Evolutionary conservation across 495 filamentous ascomycete species (phyloP).

Genomic region (Clohesyomyces aquaticus): DNA sequence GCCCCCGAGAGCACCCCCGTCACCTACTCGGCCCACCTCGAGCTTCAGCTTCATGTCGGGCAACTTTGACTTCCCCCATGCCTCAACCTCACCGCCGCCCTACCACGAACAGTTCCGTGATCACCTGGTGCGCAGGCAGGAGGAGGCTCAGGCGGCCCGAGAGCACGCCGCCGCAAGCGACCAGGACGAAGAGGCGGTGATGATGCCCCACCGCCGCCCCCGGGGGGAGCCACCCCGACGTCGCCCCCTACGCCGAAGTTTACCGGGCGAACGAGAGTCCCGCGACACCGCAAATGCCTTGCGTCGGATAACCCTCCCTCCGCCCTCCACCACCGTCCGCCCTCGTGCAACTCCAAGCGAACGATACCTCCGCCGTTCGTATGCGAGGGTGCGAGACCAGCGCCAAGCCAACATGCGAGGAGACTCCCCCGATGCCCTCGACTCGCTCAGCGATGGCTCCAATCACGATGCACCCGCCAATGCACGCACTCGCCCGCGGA

Average conservation of each 20-base stretch:
- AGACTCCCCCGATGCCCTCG: constrained; percentile 10
- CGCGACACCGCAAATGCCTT: not conserved
- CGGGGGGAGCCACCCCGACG: not conserved
- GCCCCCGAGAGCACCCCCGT: constrained; percentile 9
- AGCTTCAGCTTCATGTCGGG: constrained; percentile 33
- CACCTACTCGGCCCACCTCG: constrained; percentile 18
- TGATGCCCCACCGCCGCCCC: not conserved
- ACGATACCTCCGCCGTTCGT: constrained; percentile 31
- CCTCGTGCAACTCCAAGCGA: constrained; percentile 33
- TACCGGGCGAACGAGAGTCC: constrained; percentile 7
- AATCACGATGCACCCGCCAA: not conserved
- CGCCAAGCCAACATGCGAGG: constrained; percentile 6
- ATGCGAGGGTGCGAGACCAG: constrained; percentile 18
- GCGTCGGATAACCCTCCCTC: not conserved
- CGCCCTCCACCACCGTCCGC: constrained; percentile 11
- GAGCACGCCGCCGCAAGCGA: not conserved
- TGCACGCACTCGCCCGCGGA: constrained; percentile 17
- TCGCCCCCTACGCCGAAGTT: constrained; percentile 10
- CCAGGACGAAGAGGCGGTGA: not conserved
- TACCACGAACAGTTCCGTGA: not conserved
- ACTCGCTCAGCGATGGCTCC: constrained; percentile 9
- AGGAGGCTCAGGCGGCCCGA: constrained; percentile 7
- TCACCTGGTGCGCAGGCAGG: not conserved
- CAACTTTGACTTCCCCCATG: constrained; percentile 41
- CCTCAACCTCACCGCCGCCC: constrained; percentile 22